Conservation (phyloP, 2,329 filamentous ascomycete species). For the Thermothelomyces thermophilus region DNA sequence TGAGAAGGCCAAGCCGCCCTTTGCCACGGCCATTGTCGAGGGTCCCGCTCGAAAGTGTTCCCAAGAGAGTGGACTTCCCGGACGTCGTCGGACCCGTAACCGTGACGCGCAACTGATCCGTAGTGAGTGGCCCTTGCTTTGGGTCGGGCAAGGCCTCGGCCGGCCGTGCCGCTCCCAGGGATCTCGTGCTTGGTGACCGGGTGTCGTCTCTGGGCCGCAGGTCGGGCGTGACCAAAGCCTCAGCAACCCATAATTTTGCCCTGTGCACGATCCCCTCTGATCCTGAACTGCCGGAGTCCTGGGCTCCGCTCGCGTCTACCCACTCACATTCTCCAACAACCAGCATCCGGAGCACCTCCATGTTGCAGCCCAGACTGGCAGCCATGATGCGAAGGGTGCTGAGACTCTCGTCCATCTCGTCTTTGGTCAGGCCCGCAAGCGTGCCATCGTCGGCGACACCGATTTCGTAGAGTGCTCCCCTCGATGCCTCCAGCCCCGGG, state of each 20-base stretch:
- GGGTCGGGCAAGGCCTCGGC: conserved; percentile 19
- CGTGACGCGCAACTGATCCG: conserved; percentile 76
- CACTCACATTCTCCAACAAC: conserved; percentile 81
- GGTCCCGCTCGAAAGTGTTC: conserved; percentile 78
- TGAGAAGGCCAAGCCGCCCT: conserved; percentile 79
- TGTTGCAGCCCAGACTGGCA: conserved; percentile 78
- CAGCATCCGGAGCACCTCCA: conserved; percentile 75
- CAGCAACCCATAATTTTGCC: conserved; percentile 74
- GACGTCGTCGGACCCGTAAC: conserved; percentile 84
- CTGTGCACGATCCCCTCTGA: conserved; percentile 27
- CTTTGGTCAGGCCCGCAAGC: conserved; percentile 77
- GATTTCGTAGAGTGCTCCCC: conserved; percentile 91
- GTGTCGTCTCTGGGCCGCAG: conserved; percentile 37
- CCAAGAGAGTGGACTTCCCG: conserved; percentile 86
- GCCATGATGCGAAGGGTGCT: conserved; percentile 84
- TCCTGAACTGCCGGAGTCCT: conserved; percentile 31
- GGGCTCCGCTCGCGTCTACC: conserved; percentile 34
- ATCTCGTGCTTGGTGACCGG: conserved; percentile 10
- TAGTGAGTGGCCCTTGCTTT: conserved; percentile 45
- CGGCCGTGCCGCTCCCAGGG: conserved; percentile 4
- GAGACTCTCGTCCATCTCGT: conserved; percentile 89
- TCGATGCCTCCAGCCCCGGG: conserved; percentile 83
- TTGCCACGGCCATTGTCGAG: conserved; percentile 90
- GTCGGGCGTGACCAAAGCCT: conserved; percentile 79
- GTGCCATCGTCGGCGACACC: conserved; percentile 92